Base-by-base conservation (phyloP, 495 filamentous ascomycete genomes). In the Pseudoneurospora amorphoporcata region DNA sequence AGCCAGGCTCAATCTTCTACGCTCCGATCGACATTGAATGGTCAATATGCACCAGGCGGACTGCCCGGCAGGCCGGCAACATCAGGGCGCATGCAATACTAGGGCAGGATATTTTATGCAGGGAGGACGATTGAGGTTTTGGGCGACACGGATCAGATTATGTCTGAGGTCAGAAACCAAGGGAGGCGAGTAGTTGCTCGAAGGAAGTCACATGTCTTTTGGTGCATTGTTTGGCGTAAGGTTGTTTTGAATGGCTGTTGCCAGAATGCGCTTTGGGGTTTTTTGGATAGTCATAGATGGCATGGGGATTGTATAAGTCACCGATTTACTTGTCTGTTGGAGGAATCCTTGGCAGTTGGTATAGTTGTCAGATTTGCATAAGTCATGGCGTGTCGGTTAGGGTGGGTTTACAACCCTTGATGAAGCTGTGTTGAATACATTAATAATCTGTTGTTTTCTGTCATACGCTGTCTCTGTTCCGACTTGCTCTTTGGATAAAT, bases 21-120 rank as follows among this genome's bases (percentile, higher is more conserved):
- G 6, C 80, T 81, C 40, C 74, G 72, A 39, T 38, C 76, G 14
- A 78, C 79, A 23, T 77, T 79, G 9, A 77, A 77, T 45, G 78
- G 77, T 8, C 82, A 82, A 37, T 78, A 77, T 68, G 75, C 77
- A 32, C 71, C 76, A 6, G 16, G 69, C n/a, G 71, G 74, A 40
- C 39, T 69, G 3, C 43, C 75, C 71, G 70, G 8, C 73, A 76
- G 73, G 75, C 16, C 79, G 38, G 53, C 78, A 65, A 77, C 82
- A 69, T 74, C 82, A 68, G 74, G 79, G 9, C 71, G 73, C 12
- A 74, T 79, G 78, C 72, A 73, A 73, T 78, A 77, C 39, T 81
- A 85, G 17, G 81, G 81, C 29, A 81, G 84, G 38, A 82, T 80
- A 47, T 84, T 84, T 41, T 84, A 80, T 72, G 47, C 23, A 5